Evolutionary conservation across 352 stramenopile genomes (phyloP).

Genomic region (Globisporangium camurandrum): DNA sequence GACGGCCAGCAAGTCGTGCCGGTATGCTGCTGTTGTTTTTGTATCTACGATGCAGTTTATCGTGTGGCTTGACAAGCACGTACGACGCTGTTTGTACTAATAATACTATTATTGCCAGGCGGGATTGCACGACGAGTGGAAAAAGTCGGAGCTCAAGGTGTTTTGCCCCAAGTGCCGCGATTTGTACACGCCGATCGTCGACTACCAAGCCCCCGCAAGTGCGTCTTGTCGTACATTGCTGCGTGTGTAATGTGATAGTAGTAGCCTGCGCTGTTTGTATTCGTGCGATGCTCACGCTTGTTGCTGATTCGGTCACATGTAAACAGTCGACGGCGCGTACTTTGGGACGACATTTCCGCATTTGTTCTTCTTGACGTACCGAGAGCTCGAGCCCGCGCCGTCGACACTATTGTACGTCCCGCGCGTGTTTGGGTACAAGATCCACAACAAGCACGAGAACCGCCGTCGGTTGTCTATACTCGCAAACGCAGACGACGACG

Average conservation of each 20-base stretch:
- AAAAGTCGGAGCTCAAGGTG: conserved; percentile 88
- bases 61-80: neutral
- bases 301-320: neutral
- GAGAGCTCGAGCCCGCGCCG: conserved; percentile 80
- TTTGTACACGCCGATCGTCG: conserved; percentile 76
- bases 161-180: conserved; percentile 87
- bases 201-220: conserved; percentile 83
- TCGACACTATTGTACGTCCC: conserved; percentile 85
- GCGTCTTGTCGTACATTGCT: too few relatives aligned
- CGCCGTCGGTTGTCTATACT: conserved; percentile 73
- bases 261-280: conserved; percentile 2
- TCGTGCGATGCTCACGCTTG: neutral
- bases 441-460: conserved; percentile 85
- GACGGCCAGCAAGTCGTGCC: conserved; percentile 79
- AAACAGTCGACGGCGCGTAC: conserved; percentile 92
- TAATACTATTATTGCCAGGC: too few relatives aligned
- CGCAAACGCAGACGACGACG: conserved; percentile 74
- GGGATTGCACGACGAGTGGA: conserved; percentile 82
- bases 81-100: conserved; percentile 5
- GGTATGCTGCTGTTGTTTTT: conserved; percentile 17
- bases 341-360: conserved; percentile 99
- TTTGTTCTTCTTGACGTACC: conserved; percentile 98
- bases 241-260: neutral
- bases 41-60: neutral
- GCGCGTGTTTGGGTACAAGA: conserved; percentile 90